phyloP scores from a whole-genome alignment of 495 filamentous ascomycete species.

The Astrothelium subdiscretum region DNA sequence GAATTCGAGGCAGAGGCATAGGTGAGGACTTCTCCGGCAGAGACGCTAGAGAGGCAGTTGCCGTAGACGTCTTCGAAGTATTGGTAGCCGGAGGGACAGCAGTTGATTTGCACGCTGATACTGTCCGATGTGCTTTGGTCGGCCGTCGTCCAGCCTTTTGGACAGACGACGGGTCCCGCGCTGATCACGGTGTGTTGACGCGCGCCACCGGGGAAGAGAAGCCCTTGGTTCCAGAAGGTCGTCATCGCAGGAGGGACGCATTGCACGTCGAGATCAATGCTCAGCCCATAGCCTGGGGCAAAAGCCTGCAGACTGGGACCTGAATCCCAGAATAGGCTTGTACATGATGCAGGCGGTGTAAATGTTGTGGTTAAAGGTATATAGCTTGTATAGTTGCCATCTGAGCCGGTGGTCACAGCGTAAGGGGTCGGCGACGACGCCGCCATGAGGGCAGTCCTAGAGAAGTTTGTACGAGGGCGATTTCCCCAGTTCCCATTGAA shows the following conservation, averaged over 20 bases:
- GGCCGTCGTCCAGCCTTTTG: conserved; percentile 1
- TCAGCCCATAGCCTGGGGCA: conserved; percentile 1
- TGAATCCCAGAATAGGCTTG: conserved; percentile 2
- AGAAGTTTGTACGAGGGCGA: not conserved
- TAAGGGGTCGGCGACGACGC: conserved; percentile 2
- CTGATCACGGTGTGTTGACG: conserved; percentile 2
- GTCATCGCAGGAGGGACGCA: conserved; percentile 2
- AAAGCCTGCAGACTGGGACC: not conserved
- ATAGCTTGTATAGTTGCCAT: conserved; percentile 2
- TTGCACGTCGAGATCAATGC: conserved; percentile 1
- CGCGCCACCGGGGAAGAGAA: not conserved
- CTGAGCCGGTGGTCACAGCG: not conserved
- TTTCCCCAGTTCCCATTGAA: not conserved
- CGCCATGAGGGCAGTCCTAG: not conserved
- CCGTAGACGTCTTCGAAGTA: not conserved
- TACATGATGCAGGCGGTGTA: not conserved
- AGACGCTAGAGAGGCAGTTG: conserved; percentile 3
- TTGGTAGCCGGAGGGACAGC: conserved; percentile 2
- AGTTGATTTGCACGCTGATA: conserved; percentile 2
- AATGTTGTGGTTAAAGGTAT: conserved; percentile 3
- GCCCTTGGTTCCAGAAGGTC: not conserved
- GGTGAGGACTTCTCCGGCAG: conserved; percentile 1
- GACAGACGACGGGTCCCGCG: conserved; percentile 1
- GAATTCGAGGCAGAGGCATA: conserved; percentile 1
- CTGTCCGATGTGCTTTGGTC: conserved; percentile 1